These are phyloP conservation scores for Stephania yunnanensis DNA, from an alignment of 164 flowering plant species.

Conservation along the genomic window DNA sequence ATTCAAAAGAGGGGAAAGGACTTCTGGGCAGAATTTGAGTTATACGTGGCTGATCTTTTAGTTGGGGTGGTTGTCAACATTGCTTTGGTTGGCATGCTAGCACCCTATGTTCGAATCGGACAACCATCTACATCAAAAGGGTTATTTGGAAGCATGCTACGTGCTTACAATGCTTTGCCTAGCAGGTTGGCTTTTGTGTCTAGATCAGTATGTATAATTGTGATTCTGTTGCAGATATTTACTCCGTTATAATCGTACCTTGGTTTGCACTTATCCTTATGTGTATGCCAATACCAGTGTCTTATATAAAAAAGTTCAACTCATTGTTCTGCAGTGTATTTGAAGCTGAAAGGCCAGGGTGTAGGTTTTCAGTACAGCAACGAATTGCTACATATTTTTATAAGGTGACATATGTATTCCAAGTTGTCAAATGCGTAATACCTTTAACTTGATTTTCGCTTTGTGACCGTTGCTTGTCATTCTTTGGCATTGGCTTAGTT, in stretches of 20 bases:
- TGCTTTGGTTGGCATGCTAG: slow-evolving; percentile 87
- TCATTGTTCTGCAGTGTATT: slow-evolving; percentile 56
- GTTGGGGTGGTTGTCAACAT: slow-evolving; percentile 77
- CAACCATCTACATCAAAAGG: slow-evolving; percentile 56
- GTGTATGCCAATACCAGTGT: background rate
- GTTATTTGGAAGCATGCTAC: slow-evolving; percentile 51
- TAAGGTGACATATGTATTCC: slow-evolving; percentile 42
- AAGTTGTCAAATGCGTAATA: background rate
- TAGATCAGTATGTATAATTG: background rate
- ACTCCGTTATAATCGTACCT: background rate
- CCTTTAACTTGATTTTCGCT: background rate
- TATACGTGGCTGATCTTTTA: slow-evolving; percentile 79
- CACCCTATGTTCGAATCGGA: slow-evolving; percentile 89
- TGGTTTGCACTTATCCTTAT: background rate
- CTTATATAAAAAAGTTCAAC: too few relatives aligned
- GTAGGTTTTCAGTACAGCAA: slow-evolving; percentile 64
- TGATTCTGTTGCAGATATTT: background rate
- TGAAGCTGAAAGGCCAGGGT: slow-evolving; percentile 94
- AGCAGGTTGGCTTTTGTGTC: slow-evolving; percentile 52
- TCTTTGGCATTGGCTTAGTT: too few relatives aligned
- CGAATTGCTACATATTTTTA: slow-evolving; percentile 75
- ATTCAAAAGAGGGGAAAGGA: slow-evolving; percentile 90
- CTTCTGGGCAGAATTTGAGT: slow-evolving; percentile 94
- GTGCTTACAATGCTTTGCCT: slow-evolving; percentile 65
- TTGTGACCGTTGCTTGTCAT: background rate